phyloP scores from a whole-genome alignment of 257 asterid genomes.

The Solanum appendiculatum region DNA sequence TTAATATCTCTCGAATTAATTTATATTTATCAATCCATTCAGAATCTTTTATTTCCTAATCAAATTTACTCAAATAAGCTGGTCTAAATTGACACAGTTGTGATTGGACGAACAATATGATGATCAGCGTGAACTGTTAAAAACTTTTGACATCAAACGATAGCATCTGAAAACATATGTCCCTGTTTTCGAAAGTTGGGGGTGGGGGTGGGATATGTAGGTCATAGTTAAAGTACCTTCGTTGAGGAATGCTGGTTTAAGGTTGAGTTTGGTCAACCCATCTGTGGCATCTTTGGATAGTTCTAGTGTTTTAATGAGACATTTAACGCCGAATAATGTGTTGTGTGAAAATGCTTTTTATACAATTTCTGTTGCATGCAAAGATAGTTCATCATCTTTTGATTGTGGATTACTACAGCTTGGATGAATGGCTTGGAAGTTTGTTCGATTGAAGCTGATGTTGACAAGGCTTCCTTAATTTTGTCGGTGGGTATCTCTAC shows the following conservation, averaged over 20 bases:
- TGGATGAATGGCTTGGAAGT: conserved; percentile 97
- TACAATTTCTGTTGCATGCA: neutral
- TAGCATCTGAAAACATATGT: neutral
- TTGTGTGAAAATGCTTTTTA: neutral
- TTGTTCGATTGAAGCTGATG: conserved; percentile 69
- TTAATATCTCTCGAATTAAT: neutral
- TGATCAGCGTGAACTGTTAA: neutral
- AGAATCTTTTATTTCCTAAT: neutral
- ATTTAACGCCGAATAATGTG: neutral
- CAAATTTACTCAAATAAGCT: neutral
- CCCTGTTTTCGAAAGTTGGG: neutral
- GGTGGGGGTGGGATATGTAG: neutral
- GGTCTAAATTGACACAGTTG: neutral
- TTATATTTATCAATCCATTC: neutral
- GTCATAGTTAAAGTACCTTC: neutral
- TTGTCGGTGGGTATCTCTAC: conserved; percentile 80
- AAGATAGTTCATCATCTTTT: neutral
- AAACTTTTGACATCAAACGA: neutral
- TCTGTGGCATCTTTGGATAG: neutral
- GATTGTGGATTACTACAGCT: conserved; percentile 31
- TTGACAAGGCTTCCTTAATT: conserved; percentile 41
- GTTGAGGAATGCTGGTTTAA: neutral
- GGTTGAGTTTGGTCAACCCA: neutral
- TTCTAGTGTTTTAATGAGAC: neutral
- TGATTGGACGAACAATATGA: neutral